Conservation (phyloP, 75 land plant species). For the Pseudotsuga menziesii region DNA sequence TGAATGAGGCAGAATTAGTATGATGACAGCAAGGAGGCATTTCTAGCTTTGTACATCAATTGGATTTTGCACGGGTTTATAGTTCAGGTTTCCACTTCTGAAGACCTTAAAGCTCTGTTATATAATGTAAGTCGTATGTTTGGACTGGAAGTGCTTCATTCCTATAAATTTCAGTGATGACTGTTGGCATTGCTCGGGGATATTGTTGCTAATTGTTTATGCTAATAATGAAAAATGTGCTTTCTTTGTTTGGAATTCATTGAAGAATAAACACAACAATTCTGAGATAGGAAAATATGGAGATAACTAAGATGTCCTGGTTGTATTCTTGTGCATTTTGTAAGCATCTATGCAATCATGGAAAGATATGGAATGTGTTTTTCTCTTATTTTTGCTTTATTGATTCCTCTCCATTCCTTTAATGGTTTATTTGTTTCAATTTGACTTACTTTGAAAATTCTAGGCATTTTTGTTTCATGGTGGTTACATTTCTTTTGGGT, state of each 20-base stretch:
- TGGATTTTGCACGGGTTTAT: constrained; percentile 77
- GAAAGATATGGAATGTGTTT: neutral
- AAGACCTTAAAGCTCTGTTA: too few relatives aligned
- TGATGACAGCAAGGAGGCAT: neutral
- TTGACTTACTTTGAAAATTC: neutral
- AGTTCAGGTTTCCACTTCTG: constrained; percentile 80
- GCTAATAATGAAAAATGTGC: neutral
- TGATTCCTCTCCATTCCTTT: neutral
- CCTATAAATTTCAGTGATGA: too few relatives aligned
- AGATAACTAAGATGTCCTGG: neutral
- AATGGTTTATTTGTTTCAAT: neutral
- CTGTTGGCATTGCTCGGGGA: neutral
- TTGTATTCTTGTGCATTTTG: neutral
- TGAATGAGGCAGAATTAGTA: neutral
- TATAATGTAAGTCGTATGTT: constrained; percentile 35
- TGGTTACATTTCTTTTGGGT: neutral
- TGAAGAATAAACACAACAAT: neutral
- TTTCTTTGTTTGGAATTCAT: neutral
- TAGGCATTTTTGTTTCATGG: neutral
- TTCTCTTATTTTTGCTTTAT: neutral
- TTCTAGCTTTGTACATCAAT: constrained; percentile 55
- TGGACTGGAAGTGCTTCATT: neutral
- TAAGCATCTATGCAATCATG: neutral
- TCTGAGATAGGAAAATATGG: neutral
- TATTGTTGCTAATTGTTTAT: neutral